Evolutionary conservation across 106 monocot genomes (phyloP).

Genomic region (Triglochin maritima): DNA sequence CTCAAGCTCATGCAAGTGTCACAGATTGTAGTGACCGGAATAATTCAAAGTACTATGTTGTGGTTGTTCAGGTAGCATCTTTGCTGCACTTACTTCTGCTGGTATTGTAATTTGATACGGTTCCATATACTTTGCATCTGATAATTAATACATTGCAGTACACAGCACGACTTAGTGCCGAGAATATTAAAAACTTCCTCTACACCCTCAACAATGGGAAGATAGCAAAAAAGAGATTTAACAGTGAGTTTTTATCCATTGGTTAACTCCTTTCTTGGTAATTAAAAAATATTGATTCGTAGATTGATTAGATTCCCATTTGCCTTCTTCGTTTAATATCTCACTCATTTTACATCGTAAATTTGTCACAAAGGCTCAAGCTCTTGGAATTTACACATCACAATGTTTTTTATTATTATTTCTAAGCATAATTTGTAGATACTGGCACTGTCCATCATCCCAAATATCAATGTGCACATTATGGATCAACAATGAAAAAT

Average conservation of each 20-base stretch:
- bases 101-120: background rate
- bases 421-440: no score
- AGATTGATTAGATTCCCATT: background rate
- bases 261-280: background rate
- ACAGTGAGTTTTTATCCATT: constrained; percentile 42
- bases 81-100: background rate
- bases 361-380: no score
- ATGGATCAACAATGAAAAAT: no score
- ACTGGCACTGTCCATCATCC: no score
- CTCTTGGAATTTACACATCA: no score
- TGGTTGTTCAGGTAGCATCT: constrained; percentile 71
- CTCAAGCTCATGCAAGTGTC: constrained; percentile 60
- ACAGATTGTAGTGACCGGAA: constrained; percentile 75
- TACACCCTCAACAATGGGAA: constrained; percentile 67
- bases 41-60: constrained; percentile 92
- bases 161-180: constrained; percentile 76
- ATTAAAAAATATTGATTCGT: background rate
- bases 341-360: no score
- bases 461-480: no score
- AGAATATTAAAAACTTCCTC: constrained; percentile 84
- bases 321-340: no score
- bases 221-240: constrained; percentile 94
- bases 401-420: no score
- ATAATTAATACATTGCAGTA: constrained; percentile 38
- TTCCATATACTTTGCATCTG: background rate